Evolutionary conservation across 2,329 filamentous ascomycete genomes (phyloP).

Genomic region (Trichoderma sp.): DNA sequence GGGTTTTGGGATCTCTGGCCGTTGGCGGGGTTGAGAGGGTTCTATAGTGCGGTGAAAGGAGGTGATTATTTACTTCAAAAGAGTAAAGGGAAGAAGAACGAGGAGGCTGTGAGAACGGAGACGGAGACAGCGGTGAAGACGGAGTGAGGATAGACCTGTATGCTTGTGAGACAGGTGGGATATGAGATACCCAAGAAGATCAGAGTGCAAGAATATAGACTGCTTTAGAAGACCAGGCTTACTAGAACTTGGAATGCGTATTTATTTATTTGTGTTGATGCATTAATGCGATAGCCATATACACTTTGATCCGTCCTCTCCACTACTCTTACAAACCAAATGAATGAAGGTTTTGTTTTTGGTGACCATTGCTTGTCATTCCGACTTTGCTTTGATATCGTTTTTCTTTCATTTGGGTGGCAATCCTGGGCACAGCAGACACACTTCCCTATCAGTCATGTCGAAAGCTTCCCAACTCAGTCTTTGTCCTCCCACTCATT

Average conservation of each 20-base stretch:
- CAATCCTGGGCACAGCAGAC: constrained; percentile 8
- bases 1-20: constrained; percentile 39
- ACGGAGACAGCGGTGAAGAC: background rate
- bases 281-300: background rate
- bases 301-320: background rate
- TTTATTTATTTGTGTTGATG: background rate
- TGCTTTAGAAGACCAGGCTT: background rate
- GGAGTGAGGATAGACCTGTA: background rate
- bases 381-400: background rate
- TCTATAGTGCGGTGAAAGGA: constrained; percentile 46
- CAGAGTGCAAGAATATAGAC: background rate
- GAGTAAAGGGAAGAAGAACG: constrained; percentile 26
- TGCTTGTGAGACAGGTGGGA: background rate
- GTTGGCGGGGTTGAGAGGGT: constrained; percentile 48
- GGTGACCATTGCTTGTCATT: background rate
- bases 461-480: constrained; percentile 34
- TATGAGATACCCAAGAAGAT: background rate
- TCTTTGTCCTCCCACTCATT: constrained; percentile 36
- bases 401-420: background rate
- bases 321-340: background rate
- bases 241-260: background rate
- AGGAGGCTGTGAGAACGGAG: background rate
- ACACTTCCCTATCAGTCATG: constrained; percentile 27
- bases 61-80: constrained; percentile 50
- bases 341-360: background rate